Base-by-base conservation (phyloP, 1,284 basidiomycete genomes). In the Cutaneotrichosporon sp. region DNA sequence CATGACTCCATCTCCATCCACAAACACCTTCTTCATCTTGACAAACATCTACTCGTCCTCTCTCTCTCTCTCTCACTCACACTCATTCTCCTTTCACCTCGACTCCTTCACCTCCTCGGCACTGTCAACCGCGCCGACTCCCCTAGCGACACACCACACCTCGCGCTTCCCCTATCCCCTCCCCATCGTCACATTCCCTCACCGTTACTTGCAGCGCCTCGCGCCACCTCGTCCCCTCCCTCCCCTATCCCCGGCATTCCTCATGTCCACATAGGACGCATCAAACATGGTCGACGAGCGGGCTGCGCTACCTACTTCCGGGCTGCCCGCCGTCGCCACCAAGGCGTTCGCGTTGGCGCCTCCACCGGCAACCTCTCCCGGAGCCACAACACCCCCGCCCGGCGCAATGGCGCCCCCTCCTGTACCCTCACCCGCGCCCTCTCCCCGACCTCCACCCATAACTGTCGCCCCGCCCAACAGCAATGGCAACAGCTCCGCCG, bases 261-360 rank as follows among this genome's bases (percentile, higher is more conserved):
- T 25, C 14, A 53, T 53, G 51, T 53, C 51, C 34, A 36, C 33
- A 34, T 53, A 53, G 51, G 51, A 24, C 20, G 25, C 33, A 24
- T 8, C 9, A 16, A 20, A 14, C 38, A 53, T 53, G 51, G 51
- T 25, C 34, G 51, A 53, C 51, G 51, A 53, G 51, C 33, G 34
- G 51, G 51, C 51, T 22, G 51, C 51, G 51, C 34, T 53, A 22
- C 5, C 50, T 24, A 9, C 18, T 14, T 4, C 46, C 7, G 47
- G 47, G 47, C 27, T 16, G 25, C 47, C 47, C 16, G 47, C 47
- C 27, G 27, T n/a, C 47, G 18, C 47, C 47, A 50, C 24, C 24
- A 18, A n/a, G 4, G 25, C 18, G 7, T 10, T 25, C 18, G 13
- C 47, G 47, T 31, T 31, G 18, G 9, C 47, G 11, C 25, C 24